These are phyloP conservation scores for Clitoria ternatea DNA, from an alignment of 306 rosid genomes.

Conservation along the genomic window DNA sequence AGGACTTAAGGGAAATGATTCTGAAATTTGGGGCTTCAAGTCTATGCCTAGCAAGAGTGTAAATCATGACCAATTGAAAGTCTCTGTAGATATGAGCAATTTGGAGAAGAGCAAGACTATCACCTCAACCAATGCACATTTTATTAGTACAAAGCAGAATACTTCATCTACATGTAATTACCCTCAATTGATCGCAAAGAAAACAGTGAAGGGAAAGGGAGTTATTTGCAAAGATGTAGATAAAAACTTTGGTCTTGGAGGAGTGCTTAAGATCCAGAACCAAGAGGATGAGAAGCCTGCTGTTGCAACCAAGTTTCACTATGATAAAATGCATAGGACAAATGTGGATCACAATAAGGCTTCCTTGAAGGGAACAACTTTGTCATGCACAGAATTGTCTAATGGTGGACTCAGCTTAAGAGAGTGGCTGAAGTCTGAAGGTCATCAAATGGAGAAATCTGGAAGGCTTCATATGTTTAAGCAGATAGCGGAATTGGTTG, in stretches of 20 bases:
- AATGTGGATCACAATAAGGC: slow-evolving; percentile 12
- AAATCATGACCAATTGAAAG: slow-evolving; percentile 25
- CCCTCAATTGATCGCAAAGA: slow-evolving; percentile 32
- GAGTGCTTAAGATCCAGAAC: slow-evolving; percentile 10
- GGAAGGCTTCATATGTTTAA: slow-evolving; percentile 47
- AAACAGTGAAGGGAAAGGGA: slow-evolving; percentile 45
- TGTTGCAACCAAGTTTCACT: slow-evolving; percentile 16
- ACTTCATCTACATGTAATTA: slow-evolving; percentile 30
- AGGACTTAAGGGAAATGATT: slow-evolving; percentile 31
- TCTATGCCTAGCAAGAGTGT: slow-evolving; percentile 19
- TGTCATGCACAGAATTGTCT: slow-evolving; percentile 18
- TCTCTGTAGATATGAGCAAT: slow-evolving; percentile 31
- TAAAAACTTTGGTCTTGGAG: slow-evolving; percentile 6
- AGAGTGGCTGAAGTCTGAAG: slow-evolving; percentile 44
- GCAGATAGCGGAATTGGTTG: slow-evolving; percentile 51
- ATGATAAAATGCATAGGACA: slow-evolving; percentile 17
- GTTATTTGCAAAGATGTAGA: slow-evolving; percentile 28
- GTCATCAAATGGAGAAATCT: slow-evolving; percentile 28
- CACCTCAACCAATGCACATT: slow-evolving; percentile 32
- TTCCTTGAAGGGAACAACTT: slow-evolving; percentile 19
- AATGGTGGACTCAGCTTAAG: slow-evolving; percentile 45
- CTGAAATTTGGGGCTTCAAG: slow-evolving; percentile 29
- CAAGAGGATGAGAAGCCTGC: slow-evolving; percentile 31
- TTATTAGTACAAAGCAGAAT: slow-evolving; percentile 18
- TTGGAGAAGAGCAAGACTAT: slow-evolving; percentile 30